Evolutionary conservation across 805 yeast genomes (phyloP).

Genomic region (Kodamaea neixiangensis): DNA sequence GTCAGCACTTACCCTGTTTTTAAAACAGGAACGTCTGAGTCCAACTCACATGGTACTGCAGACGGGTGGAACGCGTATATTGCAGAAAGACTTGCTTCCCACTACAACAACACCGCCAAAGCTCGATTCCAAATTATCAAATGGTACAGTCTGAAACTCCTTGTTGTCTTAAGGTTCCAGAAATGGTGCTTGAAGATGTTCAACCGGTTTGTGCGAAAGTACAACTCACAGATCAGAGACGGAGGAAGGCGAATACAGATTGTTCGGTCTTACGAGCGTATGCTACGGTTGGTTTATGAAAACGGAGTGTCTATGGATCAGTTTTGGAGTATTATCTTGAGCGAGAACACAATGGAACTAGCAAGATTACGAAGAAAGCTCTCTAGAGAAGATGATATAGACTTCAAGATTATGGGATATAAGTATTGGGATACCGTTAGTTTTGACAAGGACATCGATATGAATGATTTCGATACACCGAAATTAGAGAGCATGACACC

Average conservation of each 20-base stretch:
- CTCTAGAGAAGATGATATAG: constrained; percentile 10
- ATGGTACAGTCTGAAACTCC: constrained; percentile 26
- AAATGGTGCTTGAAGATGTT: constrained; percentile 38
- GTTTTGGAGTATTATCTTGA: constrained; percentile 25
- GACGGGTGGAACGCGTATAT: constrained; percentile 16
- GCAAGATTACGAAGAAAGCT: constrained; percentile 13
- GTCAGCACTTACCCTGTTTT: constrained; percentile 14
- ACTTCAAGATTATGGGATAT: constrained; percentile 28
- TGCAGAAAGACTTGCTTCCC: constrained; percentile 25
- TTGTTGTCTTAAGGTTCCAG: constrained; percentile 33
- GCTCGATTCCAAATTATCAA: constrained; percentile 23
- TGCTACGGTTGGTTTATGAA: constrained; percentile 25
- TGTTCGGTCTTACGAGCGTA: constrained; percentile 24
- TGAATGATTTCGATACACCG: constrained; percentile 4
- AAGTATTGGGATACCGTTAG: constrained; percentile 12
- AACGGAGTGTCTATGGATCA: constrained; percentile 23
- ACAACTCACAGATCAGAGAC: constrained; percentile 22
- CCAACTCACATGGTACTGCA: background rate
- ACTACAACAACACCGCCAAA: constrained; percentile 21
- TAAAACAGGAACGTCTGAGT: constrained; percentile 8
- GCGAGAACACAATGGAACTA: constrained; percentile 27
- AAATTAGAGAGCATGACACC: constrained; percentile 2
- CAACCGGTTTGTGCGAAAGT: constrained; percentile 33
- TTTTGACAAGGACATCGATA: constrained; percentile 11
- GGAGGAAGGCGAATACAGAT: constrained; percentile 14